Base-by-base conservation (phyloP, 2,329 filamentous ascomycete species). In the Domatiomyces catenatus region DNA sequence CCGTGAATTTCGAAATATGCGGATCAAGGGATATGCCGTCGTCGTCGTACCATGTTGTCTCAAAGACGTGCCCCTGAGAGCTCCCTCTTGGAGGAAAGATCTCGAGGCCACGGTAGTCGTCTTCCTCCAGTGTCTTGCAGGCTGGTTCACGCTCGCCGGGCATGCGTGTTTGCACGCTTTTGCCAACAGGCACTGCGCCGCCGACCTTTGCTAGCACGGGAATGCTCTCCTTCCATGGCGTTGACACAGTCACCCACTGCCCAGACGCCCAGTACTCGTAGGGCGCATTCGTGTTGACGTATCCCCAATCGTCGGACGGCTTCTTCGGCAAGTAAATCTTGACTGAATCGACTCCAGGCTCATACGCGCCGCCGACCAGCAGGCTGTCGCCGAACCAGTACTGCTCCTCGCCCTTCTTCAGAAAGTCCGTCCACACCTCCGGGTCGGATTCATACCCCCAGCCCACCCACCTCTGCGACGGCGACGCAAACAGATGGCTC, bases 301-400 rank as follows among this genome's bases (percentile, higher is more conserved):
- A 85, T 0, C 80, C 78, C 5, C 71, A 69, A 22, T 79, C 75
- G 0, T 65, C 63, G 12, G 65, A 63, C 15, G 46, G 39, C 5
- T 22, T 18, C 10, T 52, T 47, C 6, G 54, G 54, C 2, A 2
- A 71, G 57, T 86, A 86, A 7, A 86, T 66, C 8, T 67, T 71
- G 0, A 75, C 77, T 8, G 66, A 70, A 19, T 64, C 70, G 1
- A 70, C 69, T 3, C 76, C 79, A 0, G 79, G 68, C 58, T 81
- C 74, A 59, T 82, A 86, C 0, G 86, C 80, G 3, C 82, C 81
- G 1, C 79, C 79, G 6, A 86, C 68, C 0, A 86, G 69, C 7
- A 86, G 65, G 0, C 74, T 70, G 50, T 83, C 79, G 8, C 83
- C 83, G 20, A 86, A 75, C 81, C 81, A 86, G 67, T 81, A 86